Conservation (phyloP, 164 flowering plant genomes). For the Nelumbo lutea region DNA sequence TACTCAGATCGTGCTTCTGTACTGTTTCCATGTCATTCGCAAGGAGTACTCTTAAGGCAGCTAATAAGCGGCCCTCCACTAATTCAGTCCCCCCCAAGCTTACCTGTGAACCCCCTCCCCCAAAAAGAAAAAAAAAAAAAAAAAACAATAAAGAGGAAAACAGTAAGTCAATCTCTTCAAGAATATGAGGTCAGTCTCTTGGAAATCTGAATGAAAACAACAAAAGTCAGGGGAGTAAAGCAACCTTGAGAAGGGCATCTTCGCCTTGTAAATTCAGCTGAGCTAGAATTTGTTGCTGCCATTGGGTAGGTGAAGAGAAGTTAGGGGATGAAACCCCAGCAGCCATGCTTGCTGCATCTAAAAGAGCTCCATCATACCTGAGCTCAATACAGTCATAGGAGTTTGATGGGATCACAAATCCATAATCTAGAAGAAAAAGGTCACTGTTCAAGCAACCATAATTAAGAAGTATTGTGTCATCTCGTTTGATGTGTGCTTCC, state of each 20-base stretch:
- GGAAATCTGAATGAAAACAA: neutral
- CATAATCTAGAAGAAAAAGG: slow-evolving; percentile 83
- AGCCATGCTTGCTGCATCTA: slow-evolving; percentile 91
- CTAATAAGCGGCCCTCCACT: slow-evolving; percentile 81
- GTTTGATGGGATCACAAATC: slow-evolving; percentile 74
- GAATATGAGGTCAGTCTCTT: neutral
- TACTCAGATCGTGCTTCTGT: slow-evolving; percentile 42
- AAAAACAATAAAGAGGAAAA: neutral
- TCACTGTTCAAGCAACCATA: slow-evolving; percentile 88
- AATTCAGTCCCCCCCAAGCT: slow-evolving; percentile 71
- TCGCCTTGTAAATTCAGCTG: slow-evolving; percentile 64
- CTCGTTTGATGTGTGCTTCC: slow-evolving; percentile 44
- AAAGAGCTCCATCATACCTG: slow-evolving; percentile 72
- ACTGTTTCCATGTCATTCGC: slow-evolving; percentile 45
- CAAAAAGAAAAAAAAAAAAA: slow-evolving; percentile 11
- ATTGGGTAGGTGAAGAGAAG: slow-evolving; percentile 73
- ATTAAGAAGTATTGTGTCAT: slow-evolving; percentile 56
- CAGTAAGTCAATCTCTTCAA: neutral
- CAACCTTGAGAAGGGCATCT: slow-evolving; percentile 67
- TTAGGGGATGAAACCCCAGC: slow-evolving; percentile 69
- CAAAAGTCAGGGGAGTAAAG: neutral
- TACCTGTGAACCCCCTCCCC: slow-evolving; percentile 36
- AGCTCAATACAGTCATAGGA: slow-evolving; percentile 86
- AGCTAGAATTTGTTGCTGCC: slow-evolving; percentile 67
- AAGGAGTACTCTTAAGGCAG: slow-evolving; percentile 75